Percentiles rank a stretch among this genome's conserved stretches.
These are phyloP conservation scores for Cyanidiococcus yangmingshanensis DNA, from an alignment of 23 red algal species.

Conservation along the genomic window DNA sequence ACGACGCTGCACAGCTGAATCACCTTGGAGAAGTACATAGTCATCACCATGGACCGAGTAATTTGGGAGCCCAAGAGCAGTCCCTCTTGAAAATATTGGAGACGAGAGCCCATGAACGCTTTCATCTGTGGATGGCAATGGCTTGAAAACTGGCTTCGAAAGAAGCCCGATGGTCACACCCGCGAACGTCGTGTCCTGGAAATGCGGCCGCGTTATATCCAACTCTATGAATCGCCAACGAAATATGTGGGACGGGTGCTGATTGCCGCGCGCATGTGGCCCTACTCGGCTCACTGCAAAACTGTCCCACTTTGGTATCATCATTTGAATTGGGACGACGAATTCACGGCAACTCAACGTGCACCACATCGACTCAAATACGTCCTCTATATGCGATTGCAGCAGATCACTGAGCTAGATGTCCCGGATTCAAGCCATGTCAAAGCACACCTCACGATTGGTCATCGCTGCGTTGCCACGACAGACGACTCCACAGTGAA, in stretches of 20 bases:
- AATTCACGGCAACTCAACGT: not conserved
- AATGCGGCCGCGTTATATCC: not conserved
- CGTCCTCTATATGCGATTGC: not conserved
- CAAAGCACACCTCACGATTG: not conserved
- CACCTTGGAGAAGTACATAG: not conserved
- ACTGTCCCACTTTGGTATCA: conserved; percentile 3
- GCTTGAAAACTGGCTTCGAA: no score
- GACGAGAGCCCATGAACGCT: no score
- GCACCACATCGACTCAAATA: not conserved
- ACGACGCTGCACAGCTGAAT: not conserved
- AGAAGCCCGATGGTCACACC: not conserved
- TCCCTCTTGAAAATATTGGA: no score
- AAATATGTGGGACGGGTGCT: not conserved
- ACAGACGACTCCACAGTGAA: not conserved
- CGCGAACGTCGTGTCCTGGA: not conserved
- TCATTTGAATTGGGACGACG: not conserved
- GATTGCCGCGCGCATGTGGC: not conserved
- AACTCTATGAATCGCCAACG: not conserved
- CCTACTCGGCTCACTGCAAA: not conserved
- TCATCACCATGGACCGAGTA: not conserved
- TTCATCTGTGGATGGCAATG: no score
- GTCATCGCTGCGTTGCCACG: not conserved
- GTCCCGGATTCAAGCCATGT: not conserved
- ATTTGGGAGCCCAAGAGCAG: no score
- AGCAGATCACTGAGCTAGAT: not conserved